These are phyloP conservation scores for Golubevia pallescens DNA, from an alignment of 1,284 basidiomycete species.

Conservation along the genomic window DNA sequence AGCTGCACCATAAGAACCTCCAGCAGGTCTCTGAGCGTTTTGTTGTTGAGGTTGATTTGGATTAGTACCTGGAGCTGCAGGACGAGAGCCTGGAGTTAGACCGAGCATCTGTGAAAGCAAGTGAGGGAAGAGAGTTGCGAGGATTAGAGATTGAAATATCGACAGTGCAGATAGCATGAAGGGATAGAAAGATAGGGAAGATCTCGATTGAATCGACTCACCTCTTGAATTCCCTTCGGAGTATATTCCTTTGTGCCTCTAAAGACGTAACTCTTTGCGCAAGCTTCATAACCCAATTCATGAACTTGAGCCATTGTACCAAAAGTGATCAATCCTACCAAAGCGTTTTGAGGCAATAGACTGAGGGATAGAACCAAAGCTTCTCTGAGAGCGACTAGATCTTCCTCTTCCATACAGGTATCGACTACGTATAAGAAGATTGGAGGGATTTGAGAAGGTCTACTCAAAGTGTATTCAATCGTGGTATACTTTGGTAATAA, in stretches of 20 bases:
- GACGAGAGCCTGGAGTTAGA: conserved; percentile 54
- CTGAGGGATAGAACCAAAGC: conserved; percentile 62
- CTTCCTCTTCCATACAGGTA: conserved; percentile 64
- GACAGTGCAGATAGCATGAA: background rate
- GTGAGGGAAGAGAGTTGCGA: background rate
- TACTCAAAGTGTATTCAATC: conserved; percentile 63
- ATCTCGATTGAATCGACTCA: background rate
- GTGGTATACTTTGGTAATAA: conserved; percentile 65
- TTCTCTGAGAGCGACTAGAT: conserved; percentile 62
- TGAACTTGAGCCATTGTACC: conserved; percentile 64
- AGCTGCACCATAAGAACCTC: conserved; percentile 49
- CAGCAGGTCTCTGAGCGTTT: conserved; percentile 18
- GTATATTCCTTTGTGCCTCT: conserved; percentile 64
- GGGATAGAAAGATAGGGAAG: no score
- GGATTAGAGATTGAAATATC: background rate
- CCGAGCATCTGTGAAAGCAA: conserved; percentile 41
- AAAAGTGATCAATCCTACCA: conserved; percentile 63
- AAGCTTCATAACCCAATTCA: conserved; percentile 63
- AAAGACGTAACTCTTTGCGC: conserved; percentile 64
- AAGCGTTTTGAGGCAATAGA: conserved; percentile 59
- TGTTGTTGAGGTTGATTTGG: conserved; percentile 46
- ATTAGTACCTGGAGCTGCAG: conserved; percentile 38
- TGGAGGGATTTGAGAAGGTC: conserved; percentile 59
- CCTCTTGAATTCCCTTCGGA: conserved; percentile 61
- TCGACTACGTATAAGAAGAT: conserved; percentile 64